Evolutionary conservation across 768 basidiomycete genomes (phyloP), one percentile per base, ranked within the genome.

Genomic region (Collybia mongolica): DNA sequence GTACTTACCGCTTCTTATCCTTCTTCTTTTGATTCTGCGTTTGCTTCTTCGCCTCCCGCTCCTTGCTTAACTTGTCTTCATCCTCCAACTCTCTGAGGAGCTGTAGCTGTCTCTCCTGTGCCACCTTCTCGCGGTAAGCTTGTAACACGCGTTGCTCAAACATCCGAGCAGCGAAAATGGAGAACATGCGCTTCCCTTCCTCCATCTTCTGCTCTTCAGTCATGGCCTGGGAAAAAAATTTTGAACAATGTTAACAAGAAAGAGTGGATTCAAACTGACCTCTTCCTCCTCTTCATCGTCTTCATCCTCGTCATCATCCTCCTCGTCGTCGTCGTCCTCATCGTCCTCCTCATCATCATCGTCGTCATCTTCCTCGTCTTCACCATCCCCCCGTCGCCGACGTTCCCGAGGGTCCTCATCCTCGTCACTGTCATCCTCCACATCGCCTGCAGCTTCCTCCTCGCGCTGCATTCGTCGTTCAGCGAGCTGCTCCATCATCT

Each of bases 401-500:
- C 52, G 48, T 39, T 53, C 44, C 0, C 72, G 71, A 32, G 65
- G 72, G 39, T 68, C 74, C 0, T 68, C 67, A 11, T 76, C 74
- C 23, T 77, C 73, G 20, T 77, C 74, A 46, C 73, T 76, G 48
- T 77, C 77, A 32, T 76, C 75, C 54, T 76, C 73, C 7, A 75
- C 71, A 54, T 72, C 71, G 0, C 61, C 69, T 15, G 74, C 72
- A 18, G 76, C 72, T 50, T 76, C 75, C 46, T 94, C 89, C 63
- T 98, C 95, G 3, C 95, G 81, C 59, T 90, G 87, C 81, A 96
- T 92, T 39, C 96, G 82, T 44, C 93, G 82, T 63, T 97, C 93
- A 0, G 96, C 95, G 17, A 99, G 81, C 69, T 96, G 93, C 67
- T 98, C 97, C 97, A 99, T 99, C 97, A 99, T 99, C 75, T 99